Evolutionary conservation across 208 protist species (phyloP).

Genomic region (Leptomonas pyrrhocoris): DNA sequence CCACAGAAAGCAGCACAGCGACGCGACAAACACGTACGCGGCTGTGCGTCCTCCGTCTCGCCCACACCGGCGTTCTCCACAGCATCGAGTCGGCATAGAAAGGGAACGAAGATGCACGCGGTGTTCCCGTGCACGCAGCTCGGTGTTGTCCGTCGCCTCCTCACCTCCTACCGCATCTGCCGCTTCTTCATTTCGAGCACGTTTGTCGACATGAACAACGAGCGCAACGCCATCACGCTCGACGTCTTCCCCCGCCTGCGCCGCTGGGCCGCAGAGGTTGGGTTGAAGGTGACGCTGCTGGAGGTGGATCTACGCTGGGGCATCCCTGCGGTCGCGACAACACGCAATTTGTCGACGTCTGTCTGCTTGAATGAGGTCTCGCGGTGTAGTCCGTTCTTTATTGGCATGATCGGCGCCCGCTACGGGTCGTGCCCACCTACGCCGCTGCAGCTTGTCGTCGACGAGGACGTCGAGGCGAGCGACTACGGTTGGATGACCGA

Average conservation of each 20-base stretch:
- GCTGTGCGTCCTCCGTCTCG: too few relatives aligned
- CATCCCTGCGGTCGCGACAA: constrained; percentile 85
- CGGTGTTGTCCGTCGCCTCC: constrained; percentile 22
- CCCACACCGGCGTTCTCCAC: neutral
- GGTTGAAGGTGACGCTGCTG: constrained; percentile 75
- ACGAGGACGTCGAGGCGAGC: constrained; percentile 65
- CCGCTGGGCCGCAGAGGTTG: constrained; percentile 62
- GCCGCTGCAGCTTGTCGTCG: constrained; percentile 70
- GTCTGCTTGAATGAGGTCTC: constrained; percentile 96
- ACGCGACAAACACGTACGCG: neutral
- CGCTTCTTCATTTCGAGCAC: constrained; percentile 96
- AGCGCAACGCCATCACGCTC: constrained; percentile 92
- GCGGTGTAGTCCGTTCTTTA: constrained; percentile 93
- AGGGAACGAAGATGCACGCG: neutral
- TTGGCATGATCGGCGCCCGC: constrained; percentile 91
- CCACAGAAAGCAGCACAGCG: neutral
- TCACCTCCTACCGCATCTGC: constrained; percentile 56
- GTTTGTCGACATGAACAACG: constrained; percentile 97
- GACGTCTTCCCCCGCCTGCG: constrained; percentile 94
- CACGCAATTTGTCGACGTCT: constrained; percentile 73
- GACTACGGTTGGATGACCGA: constrained; percentile 75
- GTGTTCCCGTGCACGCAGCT: neutral
- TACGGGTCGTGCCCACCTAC: constrained; percentile 77
- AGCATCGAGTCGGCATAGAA: neutral
- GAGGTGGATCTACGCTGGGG: constrained; percentile 97